These are phyloP conservation scores for Xylaria sp. DNA, from an alignment of 2,329 filamentous ascomycete genomes.

Conservation along the genomic window DNA sequence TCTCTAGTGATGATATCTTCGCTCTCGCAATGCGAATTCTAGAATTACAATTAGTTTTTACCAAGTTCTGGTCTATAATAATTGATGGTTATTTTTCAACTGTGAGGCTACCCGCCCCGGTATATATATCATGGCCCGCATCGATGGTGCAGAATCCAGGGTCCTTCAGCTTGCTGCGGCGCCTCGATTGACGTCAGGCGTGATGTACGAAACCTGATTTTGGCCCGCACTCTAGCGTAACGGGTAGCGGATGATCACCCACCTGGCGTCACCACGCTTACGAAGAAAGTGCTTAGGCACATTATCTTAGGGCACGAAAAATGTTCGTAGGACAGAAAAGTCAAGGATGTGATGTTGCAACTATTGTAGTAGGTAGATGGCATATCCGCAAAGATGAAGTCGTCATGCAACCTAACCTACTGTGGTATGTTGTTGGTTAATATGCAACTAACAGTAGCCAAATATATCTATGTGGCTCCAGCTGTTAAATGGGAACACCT, in stretches of 20 bases:
- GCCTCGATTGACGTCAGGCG: slow-evolving; percentile 37
- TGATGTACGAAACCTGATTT: slow-evolving; percentile 38
- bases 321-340: background rate
- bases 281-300: background rate
- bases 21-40: slow-evolving; percentile 12
- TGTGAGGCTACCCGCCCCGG: slow-evolving; percentile 5
- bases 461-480: too few relatives aligned
- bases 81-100: background rate
- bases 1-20: slow-evolving; percentile 5
- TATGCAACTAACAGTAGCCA: background rate
- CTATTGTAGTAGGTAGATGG: background rate
- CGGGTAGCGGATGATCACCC: slow-evolving; percentile 31
- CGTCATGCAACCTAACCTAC: background rate
- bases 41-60: slow-evolving; percentile 18
- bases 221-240: slow-evolving; percentile 23
- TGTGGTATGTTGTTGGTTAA: background rate
- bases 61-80: background rate
- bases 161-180: slow-evolving; percentile 22
- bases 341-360: slow-evolving; percentile 3
- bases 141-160: slow-evolving; percentile 9
- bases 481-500: too few relatives aligned
- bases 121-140: slow-evolving; percentile 30
- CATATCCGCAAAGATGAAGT: background rate
- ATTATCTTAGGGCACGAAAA: slow-evolving; percentile 1
- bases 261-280: slow-evolving; percentile 33